Evolutionary conservation across 2,329 filamentous ascomycete genomes (phyloP), one percentile per base, ranked within the genome.

Genomic region (Ilyonectria destructans): DNA sequence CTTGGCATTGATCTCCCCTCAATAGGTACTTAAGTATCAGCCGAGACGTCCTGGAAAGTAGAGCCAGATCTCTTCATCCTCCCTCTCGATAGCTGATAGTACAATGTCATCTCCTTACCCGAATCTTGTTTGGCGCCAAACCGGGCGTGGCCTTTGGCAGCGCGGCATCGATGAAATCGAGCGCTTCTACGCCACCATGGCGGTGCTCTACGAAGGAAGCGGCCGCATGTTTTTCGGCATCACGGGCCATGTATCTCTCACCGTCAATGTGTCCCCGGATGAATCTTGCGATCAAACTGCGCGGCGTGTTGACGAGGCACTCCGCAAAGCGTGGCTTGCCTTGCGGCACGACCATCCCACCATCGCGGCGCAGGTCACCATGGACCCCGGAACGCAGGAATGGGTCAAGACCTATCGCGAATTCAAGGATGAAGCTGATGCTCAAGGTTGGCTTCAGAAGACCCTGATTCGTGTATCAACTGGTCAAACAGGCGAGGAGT

Each of bases 201-300:
- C 23, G 3, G 46, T 33, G 31, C 4, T 26, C 23, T 63, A 33
- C 13, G 51, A 57, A 6, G 60, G 60, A 13, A 63, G 51, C 21
- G 60, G 60, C 6, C 52, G 60, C 2, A 48, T 57, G 29, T 57
- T 63, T 8, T 63, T 63, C 37, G 51, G 35, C 43, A 63, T 63
- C 6, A 63, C 60, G 6, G 60, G 52, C 0, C 60, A 63, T 37
- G 10, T 63, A 19, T 57, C 15, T 9, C 29, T 31, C 19, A 43
- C 4, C 6, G 6, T 43, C 37, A 15, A 43, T 17, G 37, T 43
- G 29, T 4, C 45, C 21, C 12, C 15, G 6, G 15, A 43, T n/a
- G 17, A 17, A 5, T 13, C 45, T 23, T 7, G 12, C 2, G 46
- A 40, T 7, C n/a, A 52, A 37, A 21, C 45, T 21, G 46, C 26